A percentile compares a stretch with the other conserved stretches of the same genome.
phyloP scores from a whole-genome alignment of 108 stramenopile species.

The Aurantiochytrium sp. region DNA sequence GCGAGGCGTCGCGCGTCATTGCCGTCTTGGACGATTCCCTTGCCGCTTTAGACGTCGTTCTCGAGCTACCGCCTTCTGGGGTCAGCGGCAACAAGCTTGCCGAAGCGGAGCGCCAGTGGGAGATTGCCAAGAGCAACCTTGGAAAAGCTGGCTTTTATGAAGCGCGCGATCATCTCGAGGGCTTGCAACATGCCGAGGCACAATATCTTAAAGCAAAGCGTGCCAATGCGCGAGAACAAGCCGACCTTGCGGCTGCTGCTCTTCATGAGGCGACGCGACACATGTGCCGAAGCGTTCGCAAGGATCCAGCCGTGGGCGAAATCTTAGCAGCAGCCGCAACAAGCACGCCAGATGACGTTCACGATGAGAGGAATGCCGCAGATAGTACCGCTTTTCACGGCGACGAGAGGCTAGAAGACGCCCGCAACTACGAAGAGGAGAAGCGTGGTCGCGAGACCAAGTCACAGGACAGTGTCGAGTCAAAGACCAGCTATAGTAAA shows the following conservation, averaged over 20 bases:
- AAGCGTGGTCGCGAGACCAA: neutral
- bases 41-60: neutral
- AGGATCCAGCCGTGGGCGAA: neutral
- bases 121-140: neutral
- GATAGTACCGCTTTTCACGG: too few species aligned
- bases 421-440: neutral
- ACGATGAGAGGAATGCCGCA: too few species aligned
- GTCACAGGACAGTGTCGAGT: too few species aligned
- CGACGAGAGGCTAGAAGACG: too few species aligned
- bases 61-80: neutral
- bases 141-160: neutral
- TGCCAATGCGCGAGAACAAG: neutral
- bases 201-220: neutral
- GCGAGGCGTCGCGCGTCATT: slow-evolving; percentile 5
- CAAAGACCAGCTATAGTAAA: neutral
- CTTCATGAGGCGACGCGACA: neutral
- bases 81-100: neutral
- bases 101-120: neutral
- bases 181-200: neutral
- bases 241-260: neutral
- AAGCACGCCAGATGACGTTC: neutral
- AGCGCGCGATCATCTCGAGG: neutral
- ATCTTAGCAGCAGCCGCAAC: neutral
- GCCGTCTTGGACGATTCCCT: neutral
- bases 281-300: neutral